These are phyloP conservation scores for Entoloma clypeatum DNA, from an alignment of 1,284 basidiomycete species.

Conservation along the genomic window DNA sequence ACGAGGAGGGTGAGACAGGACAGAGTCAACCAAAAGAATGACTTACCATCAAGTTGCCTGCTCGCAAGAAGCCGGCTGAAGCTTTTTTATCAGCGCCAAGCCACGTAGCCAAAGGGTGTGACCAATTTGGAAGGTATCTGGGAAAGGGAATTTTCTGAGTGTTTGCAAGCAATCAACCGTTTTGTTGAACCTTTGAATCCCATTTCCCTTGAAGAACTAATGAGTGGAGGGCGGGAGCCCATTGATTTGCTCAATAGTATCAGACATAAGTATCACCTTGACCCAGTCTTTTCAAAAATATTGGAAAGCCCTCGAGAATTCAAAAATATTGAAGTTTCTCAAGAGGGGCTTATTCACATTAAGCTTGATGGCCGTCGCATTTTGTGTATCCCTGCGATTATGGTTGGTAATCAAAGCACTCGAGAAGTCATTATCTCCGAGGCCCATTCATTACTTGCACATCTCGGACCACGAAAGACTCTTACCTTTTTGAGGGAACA, in stretches of 20 bases:
- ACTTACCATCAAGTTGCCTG: conserved; percentile 5
- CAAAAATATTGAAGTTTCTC: conserved; percentile 25
- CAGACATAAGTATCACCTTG: conserved; percentile 19
- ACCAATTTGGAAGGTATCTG: no score
- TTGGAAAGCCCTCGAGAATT: conserved; percentile 20
- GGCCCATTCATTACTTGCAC: conserved; percentile 29
- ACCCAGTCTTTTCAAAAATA: conserved; percentile 23
- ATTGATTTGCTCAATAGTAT: conserved; percentile 16
- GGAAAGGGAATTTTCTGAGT: no score
- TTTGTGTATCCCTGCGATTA: conserved; percentile 33
- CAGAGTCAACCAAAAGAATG: not conserved
- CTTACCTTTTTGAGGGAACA: conserved; percentile 24
- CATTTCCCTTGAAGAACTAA: not conserved
- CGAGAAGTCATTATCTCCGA: conserved; percentile 29
- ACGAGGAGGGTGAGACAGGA: conserved; percentile 10
- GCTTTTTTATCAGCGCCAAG: no score
- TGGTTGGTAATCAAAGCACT: conserved; percentile 15
- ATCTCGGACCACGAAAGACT: conserved; percentile 32
- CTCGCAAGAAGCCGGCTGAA: not conserved
- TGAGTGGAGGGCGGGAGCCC: conserved; percentile 9
- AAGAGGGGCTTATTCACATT: conserved; percentile 23
- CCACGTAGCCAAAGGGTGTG: no score
- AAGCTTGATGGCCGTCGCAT: conserved; percentile 9
- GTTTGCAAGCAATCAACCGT: no score
- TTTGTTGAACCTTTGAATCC: not conserved